phyloP scores from a whole-genome alignment of 768 basidiomycete species.

The Auriscalpium vulgare region DNA sequence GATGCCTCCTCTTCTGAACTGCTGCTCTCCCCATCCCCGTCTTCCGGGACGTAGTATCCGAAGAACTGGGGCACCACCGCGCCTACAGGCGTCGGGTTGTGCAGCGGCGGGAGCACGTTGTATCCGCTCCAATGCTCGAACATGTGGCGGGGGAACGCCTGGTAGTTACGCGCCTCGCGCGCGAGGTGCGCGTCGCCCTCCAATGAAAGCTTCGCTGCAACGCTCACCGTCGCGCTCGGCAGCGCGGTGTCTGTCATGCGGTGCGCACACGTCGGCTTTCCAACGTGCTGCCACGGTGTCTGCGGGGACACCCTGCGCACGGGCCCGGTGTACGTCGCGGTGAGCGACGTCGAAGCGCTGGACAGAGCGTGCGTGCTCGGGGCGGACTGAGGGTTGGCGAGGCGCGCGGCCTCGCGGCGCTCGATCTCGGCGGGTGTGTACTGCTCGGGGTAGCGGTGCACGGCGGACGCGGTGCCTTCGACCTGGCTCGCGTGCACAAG shows the following conservation, averaged over 20 bases:
- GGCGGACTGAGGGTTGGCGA: not conserved
- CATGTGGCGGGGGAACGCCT: slow-evolving; percentile 34
- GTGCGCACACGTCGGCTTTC: slow-evolving; percentile 15
- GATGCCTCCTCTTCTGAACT: too few relatives aligned
- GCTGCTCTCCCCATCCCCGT: slow-evolving; percentile 2
- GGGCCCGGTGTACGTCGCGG: not conserved
- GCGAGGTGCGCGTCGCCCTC: slow-evolving; percentile 15
- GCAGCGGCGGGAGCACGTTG: slow-evolving; percentile 35
- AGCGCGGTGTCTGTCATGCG: not conserved
- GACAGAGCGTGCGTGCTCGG: not conserved
- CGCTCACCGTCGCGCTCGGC: slow-evolving; percentile 4
- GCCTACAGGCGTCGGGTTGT: slow-evolving; percentile 38
- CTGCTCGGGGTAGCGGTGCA: not conserved
- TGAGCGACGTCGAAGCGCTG: not conserved
- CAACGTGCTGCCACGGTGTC: not conserved
- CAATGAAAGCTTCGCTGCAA: slow-evolving; percentile 21
- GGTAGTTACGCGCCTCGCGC: slow-evolving; percentile 37
- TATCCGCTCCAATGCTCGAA: slow-evolving; percentile 45
- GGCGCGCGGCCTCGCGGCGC: not conserved
- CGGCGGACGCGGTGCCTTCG: not conserved
- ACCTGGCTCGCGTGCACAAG: not conserved
- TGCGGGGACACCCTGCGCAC: not conserved
- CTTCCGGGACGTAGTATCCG: slow-evolving; percentile 40
- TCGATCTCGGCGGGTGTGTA: not conserved
- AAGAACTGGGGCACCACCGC: slow-evolving; percentile 56